Evolutionary conservation across 1,139 yeast species (phyloP).

Genomic region (Magnusiomyces tetraspermus): DNA sequence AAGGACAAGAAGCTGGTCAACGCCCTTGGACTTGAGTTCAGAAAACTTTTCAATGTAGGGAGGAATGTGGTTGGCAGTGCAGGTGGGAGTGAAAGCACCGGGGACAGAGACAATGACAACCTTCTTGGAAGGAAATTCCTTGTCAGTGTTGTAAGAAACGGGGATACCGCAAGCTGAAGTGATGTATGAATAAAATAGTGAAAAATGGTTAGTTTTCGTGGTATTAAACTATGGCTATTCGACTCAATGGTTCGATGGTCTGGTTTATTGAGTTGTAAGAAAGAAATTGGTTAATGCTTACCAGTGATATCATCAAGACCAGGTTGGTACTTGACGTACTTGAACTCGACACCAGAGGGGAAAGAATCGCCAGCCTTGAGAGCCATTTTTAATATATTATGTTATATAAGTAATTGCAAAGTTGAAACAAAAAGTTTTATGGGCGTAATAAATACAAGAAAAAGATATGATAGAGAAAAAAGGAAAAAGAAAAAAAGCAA

Average conservation of each 20-base stretch:
- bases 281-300: slow-evolving; percentile 31
- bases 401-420: background rate
- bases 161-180: slow-evolving; percentile 46
- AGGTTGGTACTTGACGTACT: slow-evolving; percentile 48
- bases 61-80: slow-evolving; percentile 76
- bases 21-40: slow-evolving; percentile 58
- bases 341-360: slow-evolving; percentile 44
- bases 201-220: too few relatives aligned
- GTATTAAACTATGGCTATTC: too few relatives aligned
- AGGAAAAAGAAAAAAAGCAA: background rate
- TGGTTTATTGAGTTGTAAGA: too few relatives aligned
- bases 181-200: background rate
- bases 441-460: background rate
- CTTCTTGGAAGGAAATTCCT: slow-evolving; percentile 42
- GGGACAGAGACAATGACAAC: slow-evolving; percentile 75
- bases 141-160: slow-evolving; percentile 40
- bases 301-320: slow-evolving; percentile 36
- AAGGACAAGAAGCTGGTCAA: slow-evolving; percentile 59
- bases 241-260: too few relatives aligned
- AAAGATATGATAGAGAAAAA: background rate
- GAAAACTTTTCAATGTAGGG: slow-evolving; percentile 47
- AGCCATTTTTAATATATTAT: slow-evolving; percentile 4
- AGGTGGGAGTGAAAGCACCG: slow-evolving; percentile 88
- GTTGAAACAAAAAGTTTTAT: background rate
- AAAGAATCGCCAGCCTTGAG: slow-evolving; percentile 30